Conservation (phyloP, 768 basidiomycete genomes). For the Pleurotus pulmonarius region DNA sequence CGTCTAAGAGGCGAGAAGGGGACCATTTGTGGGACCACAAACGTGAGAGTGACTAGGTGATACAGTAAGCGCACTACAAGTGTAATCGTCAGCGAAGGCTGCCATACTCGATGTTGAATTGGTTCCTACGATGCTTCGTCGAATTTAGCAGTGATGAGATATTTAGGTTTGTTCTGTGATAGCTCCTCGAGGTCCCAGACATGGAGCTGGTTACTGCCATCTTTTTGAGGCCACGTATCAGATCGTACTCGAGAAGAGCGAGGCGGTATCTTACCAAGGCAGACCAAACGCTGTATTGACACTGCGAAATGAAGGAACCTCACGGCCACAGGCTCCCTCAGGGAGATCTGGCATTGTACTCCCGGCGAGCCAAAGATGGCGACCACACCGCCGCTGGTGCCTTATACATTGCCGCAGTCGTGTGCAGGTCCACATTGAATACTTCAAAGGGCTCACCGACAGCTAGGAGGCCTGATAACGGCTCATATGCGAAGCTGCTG, state of each 20-base stretch:
- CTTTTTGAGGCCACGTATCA: conserved; percentile 22
- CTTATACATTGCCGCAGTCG: conserved; percentile 27
- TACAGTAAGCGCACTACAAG: conserved; percentile 50
- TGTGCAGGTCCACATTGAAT: conserved; percentile 4
- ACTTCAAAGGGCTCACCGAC: conserved; percentile 35
- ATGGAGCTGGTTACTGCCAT: conserved; percentile 51
- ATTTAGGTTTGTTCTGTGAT: conserved; percentile 43
- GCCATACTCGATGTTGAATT: neutral
- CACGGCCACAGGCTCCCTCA: conserved; percentile 43
- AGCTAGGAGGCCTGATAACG: conserved; percentile 58
- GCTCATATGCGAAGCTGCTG: conserved; percentile 53
- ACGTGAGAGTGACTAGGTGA: conserved; percentile 77
- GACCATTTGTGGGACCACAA: conserved; percentile 17
- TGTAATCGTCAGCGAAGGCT: conserved; percentile 1
- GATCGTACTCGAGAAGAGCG: neutral
- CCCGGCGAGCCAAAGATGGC: conserved; percentile 67
- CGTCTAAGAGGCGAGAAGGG: neutral
- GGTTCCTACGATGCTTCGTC: conserved; percentile 40
- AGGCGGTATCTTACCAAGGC: conserved; percentile 46
- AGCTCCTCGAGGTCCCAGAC: conserved; percentile 54
- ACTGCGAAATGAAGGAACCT: conserved; percentile 63
- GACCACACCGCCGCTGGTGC: conserved; percentile 60
- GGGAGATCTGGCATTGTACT: conserved; percentile 46
- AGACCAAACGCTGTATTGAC: conserved; percentile 50
- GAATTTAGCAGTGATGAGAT: conserved; percentile 45